Evolutionary conservation across 179 eudicot species (phyloP), one percentile per base, ranked within the genome.

Genomic region (Spergularia azorica): DNA sequence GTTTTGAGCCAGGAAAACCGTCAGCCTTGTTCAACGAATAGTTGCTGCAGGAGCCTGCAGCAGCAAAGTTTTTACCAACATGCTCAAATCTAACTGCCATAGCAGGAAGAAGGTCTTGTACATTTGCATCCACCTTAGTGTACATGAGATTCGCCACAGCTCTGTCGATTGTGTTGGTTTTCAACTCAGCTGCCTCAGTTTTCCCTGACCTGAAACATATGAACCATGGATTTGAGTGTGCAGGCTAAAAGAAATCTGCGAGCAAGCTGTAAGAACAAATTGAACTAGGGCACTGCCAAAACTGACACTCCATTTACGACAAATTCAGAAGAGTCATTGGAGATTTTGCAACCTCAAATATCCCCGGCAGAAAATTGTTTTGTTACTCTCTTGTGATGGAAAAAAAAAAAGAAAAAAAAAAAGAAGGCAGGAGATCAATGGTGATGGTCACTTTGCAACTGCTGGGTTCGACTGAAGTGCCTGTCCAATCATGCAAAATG

Each of bases 71-170:
- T 52, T 6, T 70, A 14, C 70, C 76, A 5, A 17, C 10, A 6
- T 76, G 83, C 67, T 77, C 69, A 60, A 21, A 76, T 46, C 76
- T 76, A 17, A 70, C 17, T 7, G 80, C 64, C 32, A 63, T 66
- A 7, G 81, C 66, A 39, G 86, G 79, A 11, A 68, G 68, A 36
- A 66, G 73, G n/a, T 87, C 80, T 21, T 71, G 77, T 11, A 67
- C 67, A 66, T 75, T 76, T n/a, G 61, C 77, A 57, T 87, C 81
- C 55, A 75, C 81, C 79, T 86, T 87, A 41, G 67, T 70, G 81
- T 90, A 92, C 89, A 92, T 80, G 56, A 92, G 88, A 78, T 84
- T 83, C 9, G 97, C 95, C 46, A 92, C 88, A 15, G 92, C 86
- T 77, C 97, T 82, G 83, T 92, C 97, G 10, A 92, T 81, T 36